Percentiles rank a stretch among this genome's conserved stretches.
These are phyloP conservation scores for Austropuccinia psidii DNA, from an alignment of 1,284 basidiomycete genomes.

Conservation along the genomic window DNA sequence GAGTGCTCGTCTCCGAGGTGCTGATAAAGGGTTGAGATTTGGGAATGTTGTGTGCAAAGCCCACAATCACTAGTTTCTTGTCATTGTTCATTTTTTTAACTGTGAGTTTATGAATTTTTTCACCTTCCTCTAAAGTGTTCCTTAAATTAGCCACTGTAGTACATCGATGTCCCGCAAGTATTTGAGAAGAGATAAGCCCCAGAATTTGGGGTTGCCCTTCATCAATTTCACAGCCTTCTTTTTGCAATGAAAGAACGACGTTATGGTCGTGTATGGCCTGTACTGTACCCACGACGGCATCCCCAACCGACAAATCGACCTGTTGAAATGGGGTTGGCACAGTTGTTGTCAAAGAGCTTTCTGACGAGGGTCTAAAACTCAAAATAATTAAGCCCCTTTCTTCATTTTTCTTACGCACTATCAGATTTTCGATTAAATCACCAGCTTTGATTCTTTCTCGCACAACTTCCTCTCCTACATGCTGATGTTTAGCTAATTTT, in stretches of 20 bases:
- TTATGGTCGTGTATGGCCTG: slow-evolving; percentile 77
- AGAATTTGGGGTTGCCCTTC: not conserved
- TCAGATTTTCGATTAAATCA: slow-evolving; percentile 43
- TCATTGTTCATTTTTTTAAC: slow-evolving; percentile 84
- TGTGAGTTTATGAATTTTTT: slow-evolving; percentile 66
- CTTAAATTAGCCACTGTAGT: slow-evolving; percentile 64
- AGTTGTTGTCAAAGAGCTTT: not conserved
- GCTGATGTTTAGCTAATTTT: slow-evolving; percentile 35
- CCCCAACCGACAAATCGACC: slow-evolving; percentile 62
- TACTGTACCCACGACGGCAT: slow-evolving; percentile 63
- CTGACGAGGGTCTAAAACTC: not conserved
- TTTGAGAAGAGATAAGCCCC: slow-evolving; percentile 75
- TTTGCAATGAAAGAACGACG: slow-evolving; percentile 56
- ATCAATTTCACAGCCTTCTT: slow-evolving; percentile 61
- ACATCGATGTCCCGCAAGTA: slow-evolving; percentile 72
- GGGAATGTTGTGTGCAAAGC: slow-evolving; percentile 44
- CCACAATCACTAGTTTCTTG: slow-evolving; percentile 78
- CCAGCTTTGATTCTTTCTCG: slow-evolving; percentile 41
- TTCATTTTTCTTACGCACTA: slow-evolving; percentile 44
- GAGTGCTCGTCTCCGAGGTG: not conserved
- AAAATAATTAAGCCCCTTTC: slow-evolving; percentile 42
- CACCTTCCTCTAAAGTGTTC: slow-evolving; percentile 60
- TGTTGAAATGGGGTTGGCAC: too few species aligned
- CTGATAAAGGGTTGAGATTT: not conserved
- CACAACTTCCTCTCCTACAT: slow-evolving; percentile 39